Evolutionary conservation across 352 stramenopile species (phyloP), one percentile per base, ranked within the genome.

Genomic region (Globisporangium okanoganense): DNA sequence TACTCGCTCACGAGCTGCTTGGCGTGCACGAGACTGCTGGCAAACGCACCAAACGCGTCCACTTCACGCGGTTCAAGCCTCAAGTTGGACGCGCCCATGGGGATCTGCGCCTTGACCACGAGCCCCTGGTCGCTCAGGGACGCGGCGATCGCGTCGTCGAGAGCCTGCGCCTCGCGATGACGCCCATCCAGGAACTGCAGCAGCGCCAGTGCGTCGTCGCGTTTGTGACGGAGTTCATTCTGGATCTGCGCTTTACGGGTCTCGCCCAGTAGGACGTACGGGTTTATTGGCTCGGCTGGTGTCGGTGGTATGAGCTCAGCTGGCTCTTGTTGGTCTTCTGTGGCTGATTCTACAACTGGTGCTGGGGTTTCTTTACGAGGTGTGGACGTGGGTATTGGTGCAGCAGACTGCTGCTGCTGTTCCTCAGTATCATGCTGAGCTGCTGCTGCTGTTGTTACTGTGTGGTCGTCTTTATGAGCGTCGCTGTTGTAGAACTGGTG

Each of bases 91-190:
- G 82, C 78, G 1, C 82, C 84, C 40, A 94, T 74, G 1, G 84
- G 84, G 53, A 92, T 85, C 58, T 94, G 84, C 12, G 78, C 76
- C 44, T 87, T 89, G 24, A 90, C 54, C 20, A 90, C 76, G n/a
- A 94, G 72, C 18, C 84, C 84, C 22, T 76, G 61, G 0, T 65
- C 55, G 33, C 72, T 76, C 22, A 94, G 56, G n/a, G 82, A 57
- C 9, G 72, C 49, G 1, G 73, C 82, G 16, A 81, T 67, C 25
- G 57, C 61, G 18, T 79, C 69, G 44, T 94, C 84, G 0, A 66
- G 61, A 0, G 64, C 45, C 4, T 70, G 56, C 1, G 84, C 84
- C 29, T 83, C 73, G 8, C 53, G 43, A 14, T 84, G 75, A 10
- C 80, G 67, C n/a, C 48, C 43, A 9, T 85, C 73, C 12, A 94